A percentile compares a stretch with the other conserved stretches of the same genome.
Conservation (phyloP, 352 stramenopile species). For the Phytophthora kernoviae region DNA sequence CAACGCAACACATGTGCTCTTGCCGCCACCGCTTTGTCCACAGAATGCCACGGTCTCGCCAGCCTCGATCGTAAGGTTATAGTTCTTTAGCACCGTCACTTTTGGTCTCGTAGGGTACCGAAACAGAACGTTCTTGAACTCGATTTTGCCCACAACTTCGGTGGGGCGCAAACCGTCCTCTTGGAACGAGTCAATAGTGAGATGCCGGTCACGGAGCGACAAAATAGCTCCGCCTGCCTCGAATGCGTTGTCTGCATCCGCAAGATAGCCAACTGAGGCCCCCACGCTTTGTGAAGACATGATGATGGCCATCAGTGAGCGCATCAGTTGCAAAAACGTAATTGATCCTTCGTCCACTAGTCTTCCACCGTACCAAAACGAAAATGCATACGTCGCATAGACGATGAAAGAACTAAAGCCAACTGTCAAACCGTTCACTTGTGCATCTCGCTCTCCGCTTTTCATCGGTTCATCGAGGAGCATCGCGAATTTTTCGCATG, state of each 20-base stretch:
- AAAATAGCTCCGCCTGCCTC: conserved; percentile 22
- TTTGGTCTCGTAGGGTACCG: conserved; percentile 41
- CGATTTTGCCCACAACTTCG: conserved; percentile 29
- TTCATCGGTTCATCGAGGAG: conserved; percentile 19
- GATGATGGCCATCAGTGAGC: conserved; percentile 56
- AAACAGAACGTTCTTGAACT: conserved; percentile 43
- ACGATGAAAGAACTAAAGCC: conserved; percentile 71
- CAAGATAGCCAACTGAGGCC: conserved; percentile 25
- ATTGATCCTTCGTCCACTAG: conserved; percentile 44
- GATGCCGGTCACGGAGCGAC: conserved; percentile 11
- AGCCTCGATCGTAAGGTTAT: conserved; percentile 35
- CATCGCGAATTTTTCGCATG: conserved; percentile 15
- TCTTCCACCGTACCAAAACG: conserved; percentile 63
- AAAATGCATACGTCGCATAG: conserved; percentile 45
- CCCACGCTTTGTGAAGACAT: conserved; percentile 41
- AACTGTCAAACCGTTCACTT: conserved; percentile 44
- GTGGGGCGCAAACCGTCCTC: conserved; percentile 18
- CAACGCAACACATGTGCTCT: conserved; percentile 41
- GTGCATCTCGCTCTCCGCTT: conserved; percentile 26
- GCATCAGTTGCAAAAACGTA: conserved; percentile 44
- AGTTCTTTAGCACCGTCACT: conserved; percentile 32
- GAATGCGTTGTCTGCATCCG: conserved; percentile 30
- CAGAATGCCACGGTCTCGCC: conserved; percentile 42
- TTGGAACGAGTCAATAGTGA: conserved; percentile 34
- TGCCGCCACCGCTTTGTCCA: conserved; percentile 42